phyloP scores from a whole-genome alignment of 192 early-diverging fungal species.

The Phycomyces nitens region DNA sequence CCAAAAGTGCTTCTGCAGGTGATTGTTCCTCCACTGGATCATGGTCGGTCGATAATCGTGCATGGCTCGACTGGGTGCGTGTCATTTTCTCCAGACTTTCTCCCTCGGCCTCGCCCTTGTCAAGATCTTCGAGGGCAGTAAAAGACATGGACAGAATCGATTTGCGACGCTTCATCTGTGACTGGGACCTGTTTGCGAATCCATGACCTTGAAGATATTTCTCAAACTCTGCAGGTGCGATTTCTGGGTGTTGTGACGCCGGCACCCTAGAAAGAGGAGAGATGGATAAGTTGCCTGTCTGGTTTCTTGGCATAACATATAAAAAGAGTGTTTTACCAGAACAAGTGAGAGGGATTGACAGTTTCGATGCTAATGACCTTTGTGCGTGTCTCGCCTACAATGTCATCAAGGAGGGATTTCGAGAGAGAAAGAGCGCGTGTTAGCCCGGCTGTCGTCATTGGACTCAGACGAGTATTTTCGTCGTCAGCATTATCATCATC shows the following conservation, averaged over 20 bases:
- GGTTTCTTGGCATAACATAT: too few relatives aligned
- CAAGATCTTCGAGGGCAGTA: slow-evolving; percentile 9
- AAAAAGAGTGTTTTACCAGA: slow-evolving; percentile 19
- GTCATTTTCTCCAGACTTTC: slow-evolving; percentile 7
- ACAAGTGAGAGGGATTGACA: slow-evolving; percentile 29
- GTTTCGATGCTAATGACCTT: slow-evolving; percentile 29
- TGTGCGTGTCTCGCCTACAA: background rate
- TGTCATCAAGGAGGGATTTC: slow-evolving; percentile 14
- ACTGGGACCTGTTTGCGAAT: slow-evolving; percentile 6
- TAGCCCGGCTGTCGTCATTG: background rate
- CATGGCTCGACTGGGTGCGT: background rate
- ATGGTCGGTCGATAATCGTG: background rate
- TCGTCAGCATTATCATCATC: too few relatives aligned
- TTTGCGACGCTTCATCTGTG: slow-evolving; percentile 16
- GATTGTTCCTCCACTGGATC: background rate
- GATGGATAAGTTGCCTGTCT: too few relatives aligned
- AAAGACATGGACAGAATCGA: slow-evolving; percentile 32
- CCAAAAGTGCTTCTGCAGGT: background rate
- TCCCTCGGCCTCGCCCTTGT: background rate
- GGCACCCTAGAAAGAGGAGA: slow-evolving; percentile 22
- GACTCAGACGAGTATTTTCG: background rate
- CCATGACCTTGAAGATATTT: slow-evolving; percentile 26
- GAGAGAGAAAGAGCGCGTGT: slow-evolving; percentile 10
- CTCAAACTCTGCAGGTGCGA: slow-evolving; percentile 31
- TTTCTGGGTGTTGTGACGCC: slow-evolving; percentile 31